Evolutionary conservation across 2,329 filamentous ascomycete species (phyloP).

Genomic region (Paraconiothyrium sp.): DNA sequence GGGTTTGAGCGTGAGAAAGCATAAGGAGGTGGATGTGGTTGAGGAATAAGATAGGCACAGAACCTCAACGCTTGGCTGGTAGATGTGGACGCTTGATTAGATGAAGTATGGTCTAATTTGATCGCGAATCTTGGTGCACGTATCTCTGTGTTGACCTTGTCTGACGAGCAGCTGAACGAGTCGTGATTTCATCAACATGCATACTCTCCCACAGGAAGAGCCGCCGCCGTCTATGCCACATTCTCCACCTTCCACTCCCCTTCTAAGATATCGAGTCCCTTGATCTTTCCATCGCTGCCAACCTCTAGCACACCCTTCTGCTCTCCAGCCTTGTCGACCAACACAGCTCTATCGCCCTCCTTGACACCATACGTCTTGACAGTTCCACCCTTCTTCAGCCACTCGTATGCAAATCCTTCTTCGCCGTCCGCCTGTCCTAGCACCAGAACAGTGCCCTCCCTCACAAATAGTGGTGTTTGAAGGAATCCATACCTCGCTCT

Average conservation of each 20-base stretch:
- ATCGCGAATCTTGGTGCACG: no score
- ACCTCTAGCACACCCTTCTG: constrained; percentile 43
- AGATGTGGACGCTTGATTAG: no score
- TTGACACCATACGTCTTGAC: constrained; percentile 51
- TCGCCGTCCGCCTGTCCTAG: constrained; percentile 51
- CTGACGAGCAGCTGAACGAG: no score
- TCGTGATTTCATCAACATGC: not conserved
- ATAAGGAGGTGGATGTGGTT: not conserved
- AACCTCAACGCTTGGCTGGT: not conserved
- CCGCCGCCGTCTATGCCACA: not conserved
- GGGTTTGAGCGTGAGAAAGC: not conserved
- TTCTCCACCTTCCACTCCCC: constrained; percentile 49
- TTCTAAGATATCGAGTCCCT: constrained; percentile 38
- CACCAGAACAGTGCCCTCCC: constrained; percentile 52
- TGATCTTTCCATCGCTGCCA: constrained; percentile 38
- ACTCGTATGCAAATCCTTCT: constrained; percentile 53
- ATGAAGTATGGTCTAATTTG: no score
- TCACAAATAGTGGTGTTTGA: constrained; percentile 53
- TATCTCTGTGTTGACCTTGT: no score
- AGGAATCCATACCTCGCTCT: constrained; percentile 53
- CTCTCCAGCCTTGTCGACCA: constrained; percentile 48
- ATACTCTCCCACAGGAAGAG: not conserved
- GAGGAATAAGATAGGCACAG: not conserved
- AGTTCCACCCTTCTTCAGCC: constrained; percentile 50
- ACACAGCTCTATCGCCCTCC: constrained; percentile 42